Evolutionary conservation across 2,329 filamentous ascomycete species (phyloP), one percentile per base, ranked within the genome.

Genomic region (Cordyceps pruinosa): DNA sequence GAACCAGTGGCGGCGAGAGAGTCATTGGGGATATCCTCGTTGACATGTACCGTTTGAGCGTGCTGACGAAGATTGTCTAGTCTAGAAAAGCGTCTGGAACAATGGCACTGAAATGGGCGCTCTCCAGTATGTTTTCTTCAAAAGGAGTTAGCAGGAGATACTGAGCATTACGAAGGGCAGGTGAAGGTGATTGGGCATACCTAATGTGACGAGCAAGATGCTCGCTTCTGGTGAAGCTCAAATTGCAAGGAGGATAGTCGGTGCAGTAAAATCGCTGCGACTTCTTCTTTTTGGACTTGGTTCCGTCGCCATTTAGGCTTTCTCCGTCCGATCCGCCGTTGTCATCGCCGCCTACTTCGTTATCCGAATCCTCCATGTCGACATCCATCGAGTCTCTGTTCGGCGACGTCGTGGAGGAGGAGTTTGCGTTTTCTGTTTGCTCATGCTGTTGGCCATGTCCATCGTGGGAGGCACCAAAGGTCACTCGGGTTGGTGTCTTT

Each of bases 231-330:
- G 94, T 97, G 69, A 99, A 99, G 72, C 91, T 97, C 58, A 99
- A 72, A 66, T 87, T 92, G 72, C 94, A 99, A 4, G 92, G 92
- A 26, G 93, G 93, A 65, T 90, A 97, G 32, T 96, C 91, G 4
- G 88, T 95, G 74, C 94, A 99, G 72, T 93, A 97, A 72, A 99
- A 99, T 46, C 90, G 85, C 70, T 97, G 91, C 0, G 91, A 90
- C 72, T 96, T 96, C 75, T 96, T 97, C 81, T 97, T 97, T 75
- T 95, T 96, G 53, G 89, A 87, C 61, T 87, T 83, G n/a, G 78
- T 77, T 42, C 84, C 76, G 67, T 87, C 85, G 12, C 79, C 83
- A 57, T 81, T 80, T 23, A 86, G 77, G 63, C 80, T 85, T 37
- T 82, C 86, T 49, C 82, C 82, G 60, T 90, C 88, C 13, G 88